Conservation (phyloP, 2,329 filamentous ascomycete species). For the Botrytis squamosa region DNA sequence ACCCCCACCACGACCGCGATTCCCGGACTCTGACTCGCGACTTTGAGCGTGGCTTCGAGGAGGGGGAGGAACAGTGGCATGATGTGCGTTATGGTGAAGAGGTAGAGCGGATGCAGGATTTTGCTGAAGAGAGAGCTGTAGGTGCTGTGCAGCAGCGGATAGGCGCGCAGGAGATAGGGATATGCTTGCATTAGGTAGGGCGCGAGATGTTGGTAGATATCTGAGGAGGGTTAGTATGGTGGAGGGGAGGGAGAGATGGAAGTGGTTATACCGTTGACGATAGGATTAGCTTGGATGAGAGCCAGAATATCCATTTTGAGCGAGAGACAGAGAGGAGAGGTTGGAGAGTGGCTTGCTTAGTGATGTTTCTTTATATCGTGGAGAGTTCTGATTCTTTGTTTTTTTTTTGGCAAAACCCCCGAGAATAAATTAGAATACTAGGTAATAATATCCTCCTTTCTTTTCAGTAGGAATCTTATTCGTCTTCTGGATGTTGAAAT, state of each 20-base stretch:
- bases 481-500: background rate
- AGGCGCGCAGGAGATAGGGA: background rate
- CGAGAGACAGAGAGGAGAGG: background rate
- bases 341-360: background rate
- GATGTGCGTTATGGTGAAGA: background rate
- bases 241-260: background rate
- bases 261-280: background rate
- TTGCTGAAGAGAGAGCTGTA: background rate
- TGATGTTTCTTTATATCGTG: background rate
- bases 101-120: slow-evolving; percentile 7
- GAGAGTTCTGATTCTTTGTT: background rate
- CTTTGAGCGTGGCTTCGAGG: slow-evolving; percentile 1
- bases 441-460: background rate
- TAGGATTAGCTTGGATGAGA: background rate
- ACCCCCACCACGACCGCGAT: slow-evolving; percentile 21
- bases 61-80: slow-evolving; percentile 32
- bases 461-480: background rate
- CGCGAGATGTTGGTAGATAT: background rate
- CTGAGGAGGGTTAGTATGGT: background rate
- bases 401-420: no score
- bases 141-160: slow-evolving; percentile 30
- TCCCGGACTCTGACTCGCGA: slow-evolving; percentile 32
- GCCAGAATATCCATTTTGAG: background rate
- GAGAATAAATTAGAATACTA: background rate
- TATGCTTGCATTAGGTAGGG: background rate